Conservation (phyloP, 2,329 filamentous ascomycete species). For the Hypoxylon sp. region DNA sequence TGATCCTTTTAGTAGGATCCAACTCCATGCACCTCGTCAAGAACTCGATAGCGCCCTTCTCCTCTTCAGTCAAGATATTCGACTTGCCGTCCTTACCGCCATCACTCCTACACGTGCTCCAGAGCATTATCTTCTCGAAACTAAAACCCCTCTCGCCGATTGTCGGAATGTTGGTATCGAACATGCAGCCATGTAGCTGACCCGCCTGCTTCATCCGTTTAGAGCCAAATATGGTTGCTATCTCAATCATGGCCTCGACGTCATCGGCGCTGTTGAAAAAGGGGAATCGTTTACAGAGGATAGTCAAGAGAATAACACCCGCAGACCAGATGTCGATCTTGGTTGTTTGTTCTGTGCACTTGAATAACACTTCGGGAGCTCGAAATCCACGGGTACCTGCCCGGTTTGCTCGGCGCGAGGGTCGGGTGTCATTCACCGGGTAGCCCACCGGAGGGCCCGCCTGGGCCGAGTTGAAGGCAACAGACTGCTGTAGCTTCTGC, state of each 20-base stretch:
- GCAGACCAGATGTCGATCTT: conserved; percentile 98
- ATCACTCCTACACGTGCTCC: conserved; percentile 86
- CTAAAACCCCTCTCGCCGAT: conserved; percentile 88
- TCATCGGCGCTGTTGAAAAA: conserved; percentile 99
- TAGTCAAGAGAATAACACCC: conserved; percentile 96
- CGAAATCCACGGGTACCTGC: conserved; percentile 96
- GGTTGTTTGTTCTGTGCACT: conserved; percentile 94
- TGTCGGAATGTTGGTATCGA: conserved; percentile 93
- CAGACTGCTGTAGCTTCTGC: conserved; percentile 64
- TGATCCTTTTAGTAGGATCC: conserved; percentile 80
- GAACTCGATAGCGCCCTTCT: conserved; percentile 81
- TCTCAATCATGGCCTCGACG: conserved; percentile 97
- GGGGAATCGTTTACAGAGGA: conserved; percentile 91
- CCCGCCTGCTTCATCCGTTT: conserved; percentile 87
- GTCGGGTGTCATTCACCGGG: conserved; percentile 89
- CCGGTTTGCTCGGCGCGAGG: conserved; percentile 90
- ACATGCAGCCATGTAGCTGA: conserved; percentile 88
- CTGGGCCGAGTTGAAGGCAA: conserved; percentile 69
- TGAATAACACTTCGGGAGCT: conserved; percentile 95
- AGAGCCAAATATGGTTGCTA: conserved; percentile 92
- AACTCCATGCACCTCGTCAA: conserved; percentile 80
- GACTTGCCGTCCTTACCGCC: conserved; percentile 67
- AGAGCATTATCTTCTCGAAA: conserved; percentile 93
- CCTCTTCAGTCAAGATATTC: conserved; percentile 72
- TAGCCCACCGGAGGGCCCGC: conserved; percentile 75